phyloP scores from a whole-genome alignment of 805 yeast species.

The Debaryomyces castellii region DNA sequence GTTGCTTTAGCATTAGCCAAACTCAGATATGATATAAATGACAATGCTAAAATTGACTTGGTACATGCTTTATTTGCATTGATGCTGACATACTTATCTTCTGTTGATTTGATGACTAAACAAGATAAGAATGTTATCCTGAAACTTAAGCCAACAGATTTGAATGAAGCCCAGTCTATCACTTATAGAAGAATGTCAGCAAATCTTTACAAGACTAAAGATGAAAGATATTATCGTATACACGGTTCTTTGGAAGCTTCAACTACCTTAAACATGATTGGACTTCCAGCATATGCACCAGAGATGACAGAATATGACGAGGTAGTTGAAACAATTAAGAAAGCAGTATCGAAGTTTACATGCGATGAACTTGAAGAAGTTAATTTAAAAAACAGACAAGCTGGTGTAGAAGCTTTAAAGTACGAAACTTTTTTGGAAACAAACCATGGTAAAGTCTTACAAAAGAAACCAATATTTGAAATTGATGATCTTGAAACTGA shows the following conservation, averaged over 20 bases:
- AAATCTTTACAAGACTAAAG: constrained; percentile 27
- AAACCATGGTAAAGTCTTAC: constrained; percentile 24
- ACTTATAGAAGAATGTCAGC: constrained; percentile 11
- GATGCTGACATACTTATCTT: constrained; percentile 29
- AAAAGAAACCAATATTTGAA: constrained; percentile 20
- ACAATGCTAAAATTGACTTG: constrained; percentile 12
- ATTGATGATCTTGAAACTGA: constrained; percentile 17
- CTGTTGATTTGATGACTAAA: constrained; percentile 28
- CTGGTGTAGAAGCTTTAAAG: constrained; percentile 29
- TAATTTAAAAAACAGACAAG: constrained; percentile 26
- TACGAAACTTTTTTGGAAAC: constrained; percentile 25
- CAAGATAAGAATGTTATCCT: constrained; percentile 16
- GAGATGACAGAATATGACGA: constrained; percentile 14
- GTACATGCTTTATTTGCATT: constrained; percentile 28
- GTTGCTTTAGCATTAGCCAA: constrained; percentile 16
- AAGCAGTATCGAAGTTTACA: constrained; percentile 19
- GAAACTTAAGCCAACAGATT: constrained; percentile 1
- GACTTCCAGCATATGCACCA: constrained; percentile 15
- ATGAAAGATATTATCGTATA: constrained; percentile 24
- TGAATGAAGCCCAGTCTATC: constrained; percentile 6
- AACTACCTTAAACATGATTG: constrained; percentile 24
- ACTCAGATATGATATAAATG: constrained; percentile 12
- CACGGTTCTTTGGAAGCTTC: constrained; percentile 34
- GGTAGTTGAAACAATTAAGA: constrained; percentile 19
- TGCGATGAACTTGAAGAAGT: constrained; percentile 26